These are phyloP conservation scores for Ceratocystis albifundus DNA, from an alignment of 2,329 filamentous ascomycete genomes.

Conservation along the genomic window DNA sequence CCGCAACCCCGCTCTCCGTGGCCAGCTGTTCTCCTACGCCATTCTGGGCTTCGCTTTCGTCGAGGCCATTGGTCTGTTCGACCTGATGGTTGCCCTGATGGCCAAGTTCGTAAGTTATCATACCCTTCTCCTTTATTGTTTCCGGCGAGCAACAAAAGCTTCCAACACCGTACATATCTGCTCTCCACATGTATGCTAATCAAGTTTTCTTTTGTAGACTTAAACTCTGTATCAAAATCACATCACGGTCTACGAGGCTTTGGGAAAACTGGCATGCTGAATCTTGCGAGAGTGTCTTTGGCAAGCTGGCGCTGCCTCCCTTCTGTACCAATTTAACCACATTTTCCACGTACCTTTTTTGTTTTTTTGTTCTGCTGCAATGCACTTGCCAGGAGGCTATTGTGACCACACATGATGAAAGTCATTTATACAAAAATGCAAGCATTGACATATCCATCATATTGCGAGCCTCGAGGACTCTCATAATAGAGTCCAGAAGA, in stretches of 20 bases:
- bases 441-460: conserved; percentile 20
- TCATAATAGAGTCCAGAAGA: not conserved
- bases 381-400: conserved; percentile 11
- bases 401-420: conserved; percentile 19
- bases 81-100: conserved; percentile 87
- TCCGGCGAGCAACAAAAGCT: not conserved
- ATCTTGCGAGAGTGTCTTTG: conserved; percentile 23
- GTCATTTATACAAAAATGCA: conserved; percentile 16
- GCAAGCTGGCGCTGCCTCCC: conserved; percentile 23
- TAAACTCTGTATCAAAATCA: conserved; percentile 24
- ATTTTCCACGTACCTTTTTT: conserved; percentile 23
- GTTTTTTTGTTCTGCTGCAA: conserved; percentile 15
- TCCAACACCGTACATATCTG: not conserved
- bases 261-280: conserved; percentile 24
- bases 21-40: conserved; percentile 92
- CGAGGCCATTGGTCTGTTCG: conserved; percentile 82
- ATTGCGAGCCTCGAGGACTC: not conserved
- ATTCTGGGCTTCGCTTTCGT: conserved; percentile 94
- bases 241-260: conserved; percentile 24
- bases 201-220: conserved; percentile 17
- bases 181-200: not conserved
- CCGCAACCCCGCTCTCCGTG: conserved; percentile 88
- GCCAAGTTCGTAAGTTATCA: conserved; percentile 66
- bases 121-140: not conserved
- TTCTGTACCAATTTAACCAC: conserved; percentile 24